A percentile compares a stretch with the other conserved stretches of the same genome.
These are phyloP conservation scores for Apiospora malaysiana DNA, from an alignment of 2,329 filamentous ascomycete genomes.

Conservation along the genomic window DNA sequence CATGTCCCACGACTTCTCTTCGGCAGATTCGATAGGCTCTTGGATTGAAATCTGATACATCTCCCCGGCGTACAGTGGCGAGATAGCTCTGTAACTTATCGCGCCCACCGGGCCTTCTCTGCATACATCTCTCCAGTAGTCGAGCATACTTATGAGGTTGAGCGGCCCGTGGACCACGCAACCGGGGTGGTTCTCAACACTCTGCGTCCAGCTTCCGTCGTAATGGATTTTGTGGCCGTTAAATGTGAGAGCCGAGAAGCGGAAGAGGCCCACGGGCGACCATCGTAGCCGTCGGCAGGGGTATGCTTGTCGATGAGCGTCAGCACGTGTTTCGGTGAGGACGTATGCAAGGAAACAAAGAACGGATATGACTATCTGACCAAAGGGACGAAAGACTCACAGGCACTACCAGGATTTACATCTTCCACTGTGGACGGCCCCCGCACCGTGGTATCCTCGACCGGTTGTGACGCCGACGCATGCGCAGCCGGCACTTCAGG, in stretches of 20 bases:
- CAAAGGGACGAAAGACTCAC: slow-evolving; percentile 26
- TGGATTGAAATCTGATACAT: slow-evolving; percentile 63
- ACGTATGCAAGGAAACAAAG: too few species aligned
- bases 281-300: slow-evolving; percentile 44
- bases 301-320: slow-evolving; percentile 27
- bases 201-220: slow-evolving; percentile 68
- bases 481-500: slow-evolving; percentile 39
- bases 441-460: slow-evolving; percentile 26
- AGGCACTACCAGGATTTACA: slow-evolving; percentile 21
- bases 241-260: slow-evolving; percentile 84
- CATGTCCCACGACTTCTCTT: slow-evolving; percentile 47
- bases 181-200: slow-evolving; percentile 71
- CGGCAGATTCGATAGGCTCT: slow-evolving; percentile 42
- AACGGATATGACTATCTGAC: not conserved
- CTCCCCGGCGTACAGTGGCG: slow-evolving; percentile 74
- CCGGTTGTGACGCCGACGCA: slow-evolving; percentile 27
- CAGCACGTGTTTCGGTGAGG: not conserved
- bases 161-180: slow-evolving; percentile 83
- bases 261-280: slow-evolving; percentile 67
- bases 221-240: slow-evolving; percentile 89
- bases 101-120: slow-evolving; percentile 38
- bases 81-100: slow-evolving; percentile 71
- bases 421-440: slow-evolving; percentile 38
- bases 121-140: slow-evolving; percentile 65
- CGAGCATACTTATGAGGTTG: slow-evolving; percentile 74